Base-by-base conservation (phyloP, 306 rosid species). In the Rubus parviflorus region DNA sequence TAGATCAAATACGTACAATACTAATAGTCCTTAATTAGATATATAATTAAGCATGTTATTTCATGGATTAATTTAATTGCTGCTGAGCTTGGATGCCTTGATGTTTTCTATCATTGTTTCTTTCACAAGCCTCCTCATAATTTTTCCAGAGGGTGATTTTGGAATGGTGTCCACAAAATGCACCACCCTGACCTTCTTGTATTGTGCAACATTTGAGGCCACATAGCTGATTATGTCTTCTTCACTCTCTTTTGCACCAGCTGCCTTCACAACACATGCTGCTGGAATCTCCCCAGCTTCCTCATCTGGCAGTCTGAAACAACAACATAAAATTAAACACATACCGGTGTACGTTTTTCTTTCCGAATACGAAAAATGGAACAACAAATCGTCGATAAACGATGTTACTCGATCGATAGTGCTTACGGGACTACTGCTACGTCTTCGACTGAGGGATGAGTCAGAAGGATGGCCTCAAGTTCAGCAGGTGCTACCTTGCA, bases 401-500 rank as follows among this genome's bases (percentile, higher is more conserved):
- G n/a, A n/a, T n/a, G n/a, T n/a, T n/a, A n/a, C n/a, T n/a, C 25
- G 68, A 35, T 62, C 68, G 23, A 13, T 65, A 17, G 70, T 17
- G 40, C 92, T 86, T 87, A 92, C 97, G 97, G 90, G 70, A 95
- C 96, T n/a, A 95, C 97, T 15, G 97, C 99, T 17, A 86, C 99
- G 68, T 95, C 97, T 85, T 92, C 94, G 43, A 95, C 82, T 0
- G 96, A 92, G 63, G 97, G 80, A 86, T 92, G 97, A 70, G 86
- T 66, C 3, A 95, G 84, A 82, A 95, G 90, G 67, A 95, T 86
- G 54, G 97, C 97, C 82, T 95, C 99, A 52, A 95, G 84, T 80
- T 95, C 97, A 40, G 96, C 97, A 19, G 97, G 99, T 78, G 99
- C 97, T 25, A 95, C 97, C 99, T 95, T 75, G 76, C n/a, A 85